Conservation (phyloP, 1,284 basidiomycete genomes). For the Phaffia rhodozyma region DNA sequence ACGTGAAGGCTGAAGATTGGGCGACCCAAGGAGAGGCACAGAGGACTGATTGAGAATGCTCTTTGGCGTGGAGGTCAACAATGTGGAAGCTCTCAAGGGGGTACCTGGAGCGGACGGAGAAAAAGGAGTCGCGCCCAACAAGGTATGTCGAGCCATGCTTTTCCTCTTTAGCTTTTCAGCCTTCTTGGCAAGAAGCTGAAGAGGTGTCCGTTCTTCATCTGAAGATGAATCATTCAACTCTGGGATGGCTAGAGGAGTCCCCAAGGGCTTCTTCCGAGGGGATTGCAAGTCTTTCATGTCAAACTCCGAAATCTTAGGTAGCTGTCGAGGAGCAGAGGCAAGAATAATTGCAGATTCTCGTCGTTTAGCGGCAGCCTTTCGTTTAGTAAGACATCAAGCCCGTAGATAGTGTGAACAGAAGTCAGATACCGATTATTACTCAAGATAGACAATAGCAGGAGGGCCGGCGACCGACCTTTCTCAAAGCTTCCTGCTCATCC, state of each 20-base stretch:
- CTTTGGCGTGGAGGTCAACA: background rate
- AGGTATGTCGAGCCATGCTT: slow-evolving; percentile 10
- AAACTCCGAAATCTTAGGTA: slow-evolving; percentile 6
- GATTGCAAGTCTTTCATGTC: slow-evolving; percentile 2
- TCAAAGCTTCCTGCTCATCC: slow-evolving; percentile 24
- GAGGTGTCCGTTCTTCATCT: slow-evolving; percentile 3
- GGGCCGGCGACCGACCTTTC: background rate
- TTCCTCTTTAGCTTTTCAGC: slow-evolving; percentile 6
- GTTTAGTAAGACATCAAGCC: background rate
- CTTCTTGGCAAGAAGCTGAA: slow-evolving; percentile 13
- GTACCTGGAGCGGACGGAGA: background rate
- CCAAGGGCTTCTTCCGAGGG: slow-evolving; percentile 9
- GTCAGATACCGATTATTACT: background rate
- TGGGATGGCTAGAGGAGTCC: background rate
- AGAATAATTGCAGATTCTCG: background rate
- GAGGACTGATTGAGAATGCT: background rate
- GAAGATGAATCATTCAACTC: background rate
- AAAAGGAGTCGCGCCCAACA: background rate
- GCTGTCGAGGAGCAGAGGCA: slow-evolving; percentile 11
- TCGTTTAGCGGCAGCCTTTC: too few relatives aligned
- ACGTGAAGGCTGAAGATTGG: background rate
- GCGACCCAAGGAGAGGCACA: background rate
- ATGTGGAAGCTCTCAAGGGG: background rate
- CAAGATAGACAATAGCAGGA: too few relatives aligned
- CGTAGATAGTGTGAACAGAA: background rate